Percentiles rank a stretch among this genome's conserved stretches.
Evolutionary conservation across 257 asterid species (phyloP).

Genomic region (Orobanche coerulescens): DNA sequence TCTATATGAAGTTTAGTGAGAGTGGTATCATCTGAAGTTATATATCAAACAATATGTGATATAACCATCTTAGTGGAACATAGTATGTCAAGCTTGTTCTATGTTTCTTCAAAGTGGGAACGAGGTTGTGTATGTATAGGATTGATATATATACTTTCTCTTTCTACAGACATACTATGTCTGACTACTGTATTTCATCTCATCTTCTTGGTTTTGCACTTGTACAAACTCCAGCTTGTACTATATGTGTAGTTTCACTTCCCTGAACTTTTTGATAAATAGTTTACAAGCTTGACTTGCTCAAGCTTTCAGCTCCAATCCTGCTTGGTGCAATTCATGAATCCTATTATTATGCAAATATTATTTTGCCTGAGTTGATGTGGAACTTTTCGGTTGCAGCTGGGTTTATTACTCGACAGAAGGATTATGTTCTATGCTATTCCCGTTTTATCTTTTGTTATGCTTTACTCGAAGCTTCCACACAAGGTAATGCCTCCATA

Average conservation of each 20-base stretch:
- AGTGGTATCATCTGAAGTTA: neutral
- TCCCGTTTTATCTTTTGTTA: slow-evolving; percentile 57
- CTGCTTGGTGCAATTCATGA: neutral
- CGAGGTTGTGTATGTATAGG: no score
- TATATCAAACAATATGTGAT: neutral
- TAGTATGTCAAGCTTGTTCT: neutral
- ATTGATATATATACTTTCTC: no score
- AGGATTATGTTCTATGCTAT: slow-evolving; percentile 40
- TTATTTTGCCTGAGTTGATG: slow-evolving; percentile 15
- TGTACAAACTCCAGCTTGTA: neutral
- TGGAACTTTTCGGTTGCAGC: slow-evolving; percentile 36
- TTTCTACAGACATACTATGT: no score
- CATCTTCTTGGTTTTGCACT: neutral
- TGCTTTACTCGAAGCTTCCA: slow-evolving; percentile 70
- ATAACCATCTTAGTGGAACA: neutral
- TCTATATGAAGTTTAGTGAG: neutral
- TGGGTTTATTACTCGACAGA: slow-evolving; percentile 61
- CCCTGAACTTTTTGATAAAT: neutral
- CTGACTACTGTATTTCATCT: neutral
- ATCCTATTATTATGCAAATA: neutral
- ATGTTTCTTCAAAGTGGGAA: neutral
- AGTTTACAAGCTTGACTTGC: no score
- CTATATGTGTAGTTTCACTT: neutral
- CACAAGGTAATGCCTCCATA: slow-evolving; percentile 47
- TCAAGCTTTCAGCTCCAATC: neutral